Percentiles rank a stretch among this genome's conserved stretches.
Conservation (phyloP, 108 stramenopile genomes). For the Nitzschia palea region DNA sequence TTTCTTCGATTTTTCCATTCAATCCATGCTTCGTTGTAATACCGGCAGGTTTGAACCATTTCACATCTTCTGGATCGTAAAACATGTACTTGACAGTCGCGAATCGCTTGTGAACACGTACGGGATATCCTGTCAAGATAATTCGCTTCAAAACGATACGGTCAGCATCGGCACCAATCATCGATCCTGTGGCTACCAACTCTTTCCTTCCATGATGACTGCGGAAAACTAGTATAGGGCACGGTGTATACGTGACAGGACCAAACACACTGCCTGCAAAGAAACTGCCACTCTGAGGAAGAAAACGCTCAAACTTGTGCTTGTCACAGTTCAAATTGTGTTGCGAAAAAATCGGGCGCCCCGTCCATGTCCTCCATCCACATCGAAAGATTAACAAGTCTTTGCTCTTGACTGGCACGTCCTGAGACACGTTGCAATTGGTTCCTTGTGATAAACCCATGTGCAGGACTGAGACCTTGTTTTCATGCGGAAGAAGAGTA, state of each 20-base stretch:
- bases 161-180: slow-evolving; percentile 95
- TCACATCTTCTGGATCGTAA: slow-evolving; percentile 95
- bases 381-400: slow-evolving; percentile 90
- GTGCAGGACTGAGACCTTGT: slow-evolving; percentile 93
- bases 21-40: slow-evolving; percentile 96
- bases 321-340: slow-evolving; percentile 97
- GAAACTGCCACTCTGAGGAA: slow-evolving; percentile 86
- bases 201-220: slow-evolving; percentile 52
- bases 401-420: slow-evolving; percentile 86
- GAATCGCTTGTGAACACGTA: slow-evolving; percentile 92
- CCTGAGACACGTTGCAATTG: slow-evolving; percentile 43
- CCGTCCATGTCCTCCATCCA: slow-evolving; percentile 93
- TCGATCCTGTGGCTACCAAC: slow-evolving; percentile 91
- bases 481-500: slow-evolving; percentile 93
- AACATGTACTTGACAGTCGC: slow-evolving; percentile 99
- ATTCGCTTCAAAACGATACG: slow-evolving; percentile 95
- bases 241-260: slow-evolving; percentile 92
- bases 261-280: slow-evolving; percentile 92
- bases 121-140: slow-evolving; percentile 97
- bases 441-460: slow-evolving; percentile 84
- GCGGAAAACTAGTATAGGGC: slow-evolving; percentile 86
- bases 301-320: slow-evolving; percentile 96
- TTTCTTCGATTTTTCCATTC: slow-evolving; percentile 92
- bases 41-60: slow-evolving; percentile 98
- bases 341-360: slow-evolving; percentile 93